Evolutionary conservation across 805 yeast species (phyloP).

Genomic region (Metschnikowia gruessii): DNA sequence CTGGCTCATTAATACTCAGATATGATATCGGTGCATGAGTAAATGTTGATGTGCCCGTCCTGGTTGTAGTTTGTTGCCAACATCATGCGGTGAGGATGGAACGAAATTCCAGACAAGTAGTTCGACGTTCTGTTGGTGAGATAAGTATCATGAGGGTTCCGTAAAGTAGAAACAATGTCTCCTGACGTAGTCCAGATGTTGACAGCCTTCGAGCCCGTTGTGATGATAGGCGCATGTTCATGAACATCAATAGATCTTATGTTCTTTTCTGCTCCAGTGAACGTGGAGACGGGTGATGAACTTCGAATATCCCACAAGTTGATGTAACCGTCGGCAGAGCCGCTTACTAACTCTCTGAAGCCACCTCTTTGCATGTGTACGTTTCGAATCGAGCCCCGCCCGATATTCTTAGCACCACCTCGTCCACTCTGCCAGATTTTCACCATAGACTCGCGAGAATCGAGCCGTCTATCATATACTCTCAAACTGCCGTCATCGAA

Average conservation of each 20-base stretch:
- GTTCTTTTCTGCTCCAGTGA: constrained; percentile 52
- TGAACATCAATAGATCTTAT: constrained; percentile 75
- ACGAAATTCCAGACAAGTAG: constrained; percentile 62
- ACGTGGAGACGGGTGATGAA: constrained; percentile 65
- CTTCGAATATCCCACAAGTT: constrained; percentile 88
- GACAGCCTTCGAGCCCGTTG: constrained; percentile 78
- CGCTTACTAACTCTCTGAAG: constrained; percentile 81
- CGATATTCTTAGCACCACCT: constrained; percentile 25
- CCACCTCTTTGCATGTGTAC: constrained; percentile 98
- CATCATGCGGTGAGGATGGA: constrained; percentile 96
- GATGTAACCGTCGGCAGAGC: constrained; percentile 76
- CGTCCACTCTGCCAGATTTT: constrained; percentile 61
- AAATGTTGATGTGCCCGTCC: constrained; percentile 66
- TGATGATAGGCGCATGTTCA: constrained; percentile 94
- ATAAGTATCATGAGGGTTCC: constrained; percentile 45
- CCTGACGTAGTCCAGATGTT: constrained; percentile 88
- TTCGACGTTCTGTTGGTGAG: constrained; percentile 45
- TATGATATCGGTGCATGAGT: constrained; percentile 40
- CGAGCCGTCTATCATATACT: constrained; percentile 86
- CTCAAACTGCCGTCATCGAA: constrained; percentile 87
- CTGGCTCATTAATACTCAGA: constrained; percentile 26
- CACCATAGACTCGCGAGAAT: constrained; percentile 81
- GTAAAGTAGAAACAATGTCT: constrained; percentile 60
- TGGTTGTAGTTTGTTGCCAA: constrained; percentile 82
- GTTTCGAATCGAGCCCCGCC: constrained; percentile 60